Evolutionary conservation across 192 early-diverging fungal species (phyloP).

Genomic region (Cetraspora pellucida): DNA sequence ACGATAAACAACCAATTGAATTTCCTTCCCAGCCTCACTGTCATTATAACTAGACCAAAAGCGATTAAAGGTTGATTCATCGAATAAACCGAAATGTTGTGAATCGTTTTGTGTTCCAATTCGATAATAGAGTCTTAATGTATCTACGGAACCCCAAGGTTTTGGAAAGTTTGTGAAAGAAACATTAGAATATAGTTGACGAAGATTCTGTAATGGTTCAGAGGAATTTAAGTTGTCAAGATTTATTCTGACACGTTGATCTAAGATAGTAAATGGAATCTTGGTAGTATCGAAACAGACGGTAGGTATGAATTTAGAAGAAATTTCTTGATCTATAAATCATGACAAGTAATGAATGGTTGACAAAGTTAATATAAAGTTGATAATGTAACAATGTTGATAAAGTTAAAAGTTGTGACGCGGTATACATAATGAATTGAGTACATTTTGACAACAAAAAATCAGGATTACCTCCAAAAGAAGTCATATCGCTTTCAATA

Average conservation of each 20-base stretch:
- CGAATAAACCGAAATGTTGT: not conserved
- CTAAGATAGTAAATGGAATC: not conserved
- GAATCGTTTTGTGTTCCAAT: constrained; percentile 1
- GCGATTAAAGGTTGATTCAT: not conserved
- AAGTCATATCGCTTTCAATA: not conserved
- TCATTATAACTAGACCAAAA: constrained; percentile 14
- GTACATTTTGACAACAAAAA: not conserved
- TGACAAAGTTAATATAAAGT: too few relatives aligned
- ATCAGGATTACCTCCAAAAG: not conserved
- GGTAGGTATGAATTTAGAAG: not conserved
- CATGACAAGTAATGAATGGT: too few relatives aligned
- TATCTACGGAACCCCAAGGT: not conserved
- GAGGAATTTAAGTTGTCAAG: not conserved
- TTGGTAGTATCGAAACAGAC: not conserved
- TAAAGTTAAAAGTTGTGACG: not conserved
- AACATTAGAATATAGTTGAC: constrained; percentile 11
- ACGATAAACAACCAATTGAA: constrained; percentile 10
- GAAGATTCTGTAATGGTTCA: constrained; percentile 1
- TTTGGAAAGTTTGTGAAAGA: not conserved
- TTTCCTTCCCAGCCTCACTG: not conserved
- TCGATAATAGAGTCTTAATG: constrained; percentile 1
- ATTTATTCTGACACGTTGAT: not conserved
- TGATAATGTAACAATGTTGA: not conserved
- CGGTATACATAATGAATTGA: not conserved
- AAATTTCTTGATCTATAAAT: not conserved